A percentile compares a stretch with the other conserved stretches of the same genome.
Evolutionary conservation across 345 rosid genomes (phyloP).

Genomic region (Psidium friedrichsthalianum): DNA sequence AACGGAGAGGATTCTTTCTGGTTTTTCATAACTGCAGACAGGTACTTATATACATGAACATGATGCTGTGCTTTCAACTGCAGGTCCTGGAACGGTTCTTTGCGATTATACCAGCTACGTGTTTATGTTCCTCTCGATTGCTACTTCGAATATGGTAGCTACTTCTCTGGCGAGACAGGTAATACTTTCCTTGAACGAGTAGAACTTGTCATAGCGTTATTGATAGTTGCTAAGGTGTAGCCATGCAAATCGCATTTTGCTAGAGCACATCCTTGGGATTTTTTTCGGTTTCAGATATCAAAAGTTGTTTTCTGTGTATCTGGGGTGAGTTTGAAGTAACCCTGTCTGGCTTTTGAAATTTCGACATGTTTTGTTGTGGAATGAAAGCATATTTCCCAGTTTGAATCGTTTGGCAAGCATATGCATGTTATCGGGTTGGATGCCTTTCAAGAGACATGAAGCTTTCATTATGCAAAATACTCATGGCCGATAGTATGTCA

Average conservation of each 20-base stretch:
- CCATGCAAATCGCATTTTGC: not conserved
- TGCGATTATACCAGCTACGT: conserved; percentile 36
- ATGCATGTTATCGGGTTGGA: not conserved
- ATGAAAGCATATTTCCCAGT: not conserved
- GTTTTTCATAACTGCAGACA: not conserved
- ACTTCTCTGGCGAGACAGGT: conserved; percentile 41
- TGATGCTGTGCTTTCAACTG: not conserved
- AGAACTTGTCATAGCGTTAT: not conserved
- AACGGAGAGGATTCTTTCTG: not conserved
- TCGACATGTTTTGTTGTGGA: not conserved
- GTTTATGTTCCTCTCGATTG: conserved; percentile 50
- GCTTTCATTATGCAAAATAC: not conserved
- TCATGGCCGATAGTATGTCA: not conserved
- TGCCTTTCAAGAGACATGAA: not conserved
- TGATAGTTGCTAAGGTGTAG: not conserved
- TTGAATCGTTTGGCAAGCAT: not conserved
- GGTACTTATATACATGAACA: not conserved
- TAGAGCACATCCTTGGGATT: not conserved
- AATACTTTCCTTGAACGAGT: not conserved
- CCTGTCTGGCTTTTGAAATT: not conserved
- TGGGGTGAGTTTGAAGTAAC: not conserved
- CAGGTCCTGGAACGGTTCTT: conserved; percentile 50
- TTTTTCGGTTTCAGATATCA: not conserved
- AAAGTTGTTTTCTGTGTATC: not conserved
- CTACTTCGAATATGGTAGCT: conserved; percentile 48